Evolutionary conservation across 2,329 filamentous ascomycete species (phyloP).

Genomic region (Cladophialophora immunda): DNA sequence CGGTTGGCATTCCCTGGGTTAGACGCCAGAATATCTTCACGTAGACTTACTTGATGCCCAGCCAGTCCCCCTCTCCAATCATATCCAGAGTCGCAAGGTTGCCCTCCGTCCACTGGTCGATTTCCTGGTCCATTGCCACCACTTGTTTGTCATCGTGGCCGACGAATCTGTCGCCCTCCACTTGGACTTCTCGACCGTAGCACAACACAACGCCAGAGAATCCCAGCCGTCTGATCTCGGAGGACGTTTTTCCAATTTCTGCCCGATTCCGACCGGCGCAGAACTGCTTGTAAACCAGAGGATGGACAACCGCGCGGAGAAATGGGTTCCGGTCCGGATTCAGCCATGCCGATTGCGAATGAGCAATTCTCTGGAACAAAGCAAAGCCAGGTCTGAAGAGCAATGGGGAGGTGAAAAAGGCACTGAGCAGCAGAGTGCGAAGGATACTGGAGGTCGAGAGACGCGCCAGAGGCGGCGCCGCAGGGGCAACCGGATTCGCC

Average conservation of each 20-base stretch:
- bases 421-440: constrained; percentile 44
- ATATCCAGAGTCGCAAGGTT: constrained; percentile 63
- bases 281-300: constrained; percentile 65
- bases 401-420: constrained; percentile 45
- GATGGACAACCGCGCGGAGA: constrained; percentile 55
- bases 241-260: constrained; percentile 58
- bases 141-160: constrained; percentile 47
- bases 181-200: constrained; percentile 61
- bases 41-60: constrained; percentile 59
- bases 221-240: constrained; percentile 58
- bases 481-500: neutral
- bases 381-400: constrained; percentile 45
- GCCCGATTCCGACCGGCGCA: constrained; percentile 61
- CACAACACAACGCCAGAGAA: constrained; percentile 62
- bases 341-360: constrained; percentile 54
- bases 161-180: constrained; percentile 46
- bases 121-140: constrained; percentile 40
- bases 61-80: constrained; percentile 60
- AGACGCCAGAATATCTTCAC: neutral
- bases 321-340: constrained; percentile 60
- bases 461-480: constrained; percentile 25
- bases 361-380: constrained; percentile 50
- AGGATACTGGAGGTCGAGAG: constrained; percentile 42
- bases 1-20: constrained; percentile 20
- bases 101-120: constrained; percentile 61